A percentile compares a stretch with the other conserved stretches of the same genome.
Evolutionary conservation across 2,329 filamentous ascomycete species (phyloP).

Genomic region (Stylonectria norvegica): DNA sequence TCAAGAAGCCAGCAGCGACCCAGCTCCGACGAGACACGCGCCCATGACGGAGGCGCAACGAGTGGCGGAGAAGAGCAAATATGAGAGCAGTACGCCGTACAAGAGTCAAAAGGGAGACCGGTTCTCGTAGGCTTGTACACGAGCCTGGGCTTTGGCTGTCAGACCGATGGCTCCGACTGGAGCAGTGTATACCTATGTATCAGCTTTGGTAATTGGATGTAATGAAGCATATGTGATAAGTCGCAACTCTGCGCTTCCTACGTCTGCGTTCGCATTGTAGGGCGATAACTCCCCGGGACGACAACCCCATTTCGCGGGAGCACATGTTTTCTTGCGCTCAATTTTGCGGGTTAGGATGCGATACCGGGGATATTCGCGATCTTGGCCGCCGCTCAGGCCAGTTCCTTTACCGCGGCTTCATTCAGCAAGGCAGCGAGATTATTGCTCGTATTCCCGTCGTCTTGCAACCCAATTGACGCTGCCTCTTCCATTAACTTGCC

Average conservation of each 20-base stretch:
- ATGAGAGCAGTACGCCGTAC: conserved; percentile 76
- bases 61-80: conserved; percentile 79
- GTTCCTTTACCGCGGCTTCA: too few species aligned
- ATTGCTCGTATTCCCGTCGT: conserved; percentile 5
- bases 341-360: too few species aligned
- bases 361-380: too few species aligned
- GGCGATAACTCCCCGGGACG: too few species aligned
- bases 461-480: too few species aligned
- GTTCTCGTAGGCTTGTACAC: conserved; percentile 53
- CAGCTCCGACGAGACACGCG: conserved; percentile 81
- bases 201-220: conserved; percentile 4
- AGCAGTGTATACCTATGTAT: conserved; percentile 24
- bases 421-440: conserved; percentile 17
- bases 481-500: too few species aligned
- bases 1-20: conserved; percentile 70
- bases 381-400: too few species aligned
- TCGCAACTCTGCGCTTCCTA: too few species aligned
- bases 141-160: background rate
- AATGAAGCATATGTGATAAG: too few species aligned
- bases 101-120: conserved; percentile 79
- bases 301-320: too few species aligned
- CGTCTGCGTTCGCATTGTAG: too few species aligned
- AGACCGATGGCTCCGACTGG: conserved; percentile 9
- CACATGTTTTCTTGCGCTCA: too few species aligned
- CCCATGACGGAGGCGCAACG: conserved; percentile 66